Evolutionary conservation across 2,329 filamentous ascomycete species (phyloP), one percentile per base, ranked within the genome.

Genomic region (Penicillium sp.): DNA sequence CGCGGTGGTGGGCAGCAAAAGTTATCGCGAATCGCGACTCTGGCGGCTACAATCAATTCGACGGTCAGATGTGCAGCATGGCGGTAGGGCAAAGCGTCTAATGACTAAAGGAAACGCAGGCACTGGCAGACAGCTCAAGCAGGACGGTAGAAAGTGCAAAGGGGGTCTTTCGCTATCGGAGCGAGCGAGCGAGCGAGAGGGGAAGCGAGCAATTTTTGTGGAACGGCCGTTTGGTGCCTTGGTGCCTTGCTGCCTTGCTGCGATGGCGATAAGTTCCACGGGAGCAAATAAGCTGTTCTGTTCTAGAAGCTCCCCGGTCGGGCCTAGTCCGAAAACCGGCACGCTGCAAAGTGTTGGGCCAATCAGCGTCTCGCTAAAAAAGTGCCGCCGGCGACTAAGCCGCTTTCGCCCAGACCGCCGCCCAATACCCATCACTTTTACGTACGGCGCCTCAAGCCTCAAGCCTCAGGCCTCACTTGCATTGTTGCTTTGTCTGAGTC

Each of bases 21-120:
- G n/a, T 12, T 20, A n/a, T 47, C 52, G 33, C 52, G 42, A 54
- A 48, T 9, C 18, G 52, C 52, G 52, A 54, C 35, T 47, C 52
- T 40, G 52, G 52, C 52, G 43, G 52, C 52, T 48, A 42, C 23
- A 20, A 8, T 33, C 20, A 53, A 47, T 30, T 33, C 40, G 23
- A 53, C 33, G 33, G 33, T 11, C 5, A 9, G 30, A 33, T 33
- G 18, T 40, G 35, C 35, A 40, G 35, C 35, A 33, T 38, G 16
- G 33, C 33, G 26, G 26, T 5, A 30, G 26, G 26, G 5, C 2
- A 38, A 38, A 38, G 5, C 3, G 28, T 5, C 28, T 11, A 9
- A 30, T 30, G 28, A 38, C 16, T 38, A 38, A 38, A n/a, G n/a
- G n/a, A n/a, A n/a, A n/a, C 33, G 33, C 16, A 30, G 8, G 28